Base-by-base conservation (phyloP, 768 basidiomycete genomes). In the Phylloporus scabripes region DNA sequence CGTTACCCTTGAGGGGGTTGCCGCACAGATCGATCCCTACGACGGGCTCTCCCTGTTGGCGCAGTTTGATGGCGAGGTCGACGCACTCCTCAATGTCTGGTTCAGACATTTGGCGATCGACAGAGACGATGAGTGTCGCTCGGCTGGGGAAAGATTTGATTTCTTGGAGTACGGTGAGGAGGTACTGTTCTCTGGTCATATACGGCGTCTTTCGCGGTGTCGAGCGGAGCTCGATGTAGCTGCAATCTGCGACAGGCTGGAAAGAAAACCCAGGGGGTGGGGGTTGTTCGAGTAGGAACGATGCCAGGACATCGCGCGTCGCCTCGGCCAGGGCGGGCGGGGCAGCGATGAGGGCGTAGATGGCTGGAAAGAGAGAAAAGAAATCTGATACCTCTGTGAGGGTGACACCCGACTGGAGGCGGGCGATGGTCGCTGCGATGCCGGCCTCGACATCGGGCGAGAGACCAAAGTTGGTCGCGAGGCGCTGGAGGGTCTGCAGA, bases 21-120 rank as follows among this genome's bases (percentile, higher is more conserved):
- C 90, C 90, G 55, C 89, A 92, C 2, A 93, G 65, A 65, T 93
- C 90, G 3, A 93, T 67, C 4, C 87, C 90, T 1, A 91, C 83
- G 3, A 92, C 71, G 7, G 82, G 72, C 41, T 81, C 67, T 0
- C 87, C 85, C 32, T 74, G 74, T 3, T 61, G 44, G 50, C 72
- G 82, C 48, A 93, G 60, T 48, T 67, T 61, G 11, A 75, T 72
- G 1, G 85, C 85, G 20, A 84, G 64, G 7, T 70, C 66, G 1
- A 91, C 61, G 51, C 81, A 79, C 53, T 89, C 84, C 23, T 62
- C 51, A 37, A 82, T 65, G 5, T 75, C 77, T 0, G 63, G 60
- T 15, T 66, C 61, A 0, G 63, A 65, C 87, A 91, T 92, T 45
- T 75, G 68, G 5, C 89, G 71, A 61, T 92, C 89, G n/a, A 92